Base-by-base conservation (phyloP, 495 filamentous ascomycete genomes). In the Corynascus novoguineensis region DNA sequence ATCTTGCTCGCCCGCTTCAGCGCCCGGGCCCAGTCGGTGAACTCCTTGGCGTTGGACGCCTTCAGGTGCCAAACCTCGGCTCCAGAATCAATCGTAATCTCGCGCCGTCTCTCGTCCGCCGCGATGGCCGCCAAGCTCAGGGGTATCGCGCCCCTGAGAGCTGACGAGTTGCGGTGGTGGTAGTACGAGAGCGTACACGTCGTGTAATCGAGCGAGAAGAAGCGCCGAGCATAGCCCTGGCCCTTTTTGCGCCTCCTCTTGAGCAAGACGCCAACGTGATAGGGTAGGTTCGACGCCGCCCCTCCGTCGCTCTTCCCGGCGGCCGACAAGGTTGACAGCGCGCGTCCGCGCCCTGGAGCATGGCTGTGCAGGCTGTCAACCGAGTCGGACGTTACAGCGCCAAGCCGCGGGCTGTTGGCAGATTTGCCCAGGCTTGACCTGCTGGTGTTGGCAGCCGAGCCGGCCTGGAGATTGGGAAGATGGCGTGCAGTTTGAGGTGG, bases 11-110 rank as follows among this genome's bases (percentile, higher is more conserved):
- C 92, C 59, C 78, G 83, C 68, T 97, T 91, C 28, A 98, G 69
- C 3, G 92, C 93, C 42, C 80, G 76, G 40, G 85, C 89, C 93
- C 93, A 98, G 1, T 86, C 85, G 21, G 75, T 77, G 70, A 96
- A 98, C 44, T 97, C 95, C 55, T 83, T 85, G 8, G 83, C 79
- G 60, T 87, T 92, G 25, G 77, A 79, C 22, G 92, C 90, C 58
- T 85, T 85, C n/a, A 98, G 77, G 75, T 97, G 93, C 93, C 93
- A 98, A 10, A 98, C 81, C 69, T 98, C 93, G 5, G 92, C 91
- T 0, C 93, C 93, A 0, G 95, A 97, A 64, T 98, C 93, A 48
- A 98, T 90, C 14, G 89, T 95, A 27, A 98, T 96, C 73, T 97
- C 91, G 48, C 90, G 81, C 41, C 86, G 81, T 64, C 85, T 83